Base-by-base conservation (phyloP, 2,329 filamentous ascomycete genomes). In the Rugonectria rugulosa region DNA sequence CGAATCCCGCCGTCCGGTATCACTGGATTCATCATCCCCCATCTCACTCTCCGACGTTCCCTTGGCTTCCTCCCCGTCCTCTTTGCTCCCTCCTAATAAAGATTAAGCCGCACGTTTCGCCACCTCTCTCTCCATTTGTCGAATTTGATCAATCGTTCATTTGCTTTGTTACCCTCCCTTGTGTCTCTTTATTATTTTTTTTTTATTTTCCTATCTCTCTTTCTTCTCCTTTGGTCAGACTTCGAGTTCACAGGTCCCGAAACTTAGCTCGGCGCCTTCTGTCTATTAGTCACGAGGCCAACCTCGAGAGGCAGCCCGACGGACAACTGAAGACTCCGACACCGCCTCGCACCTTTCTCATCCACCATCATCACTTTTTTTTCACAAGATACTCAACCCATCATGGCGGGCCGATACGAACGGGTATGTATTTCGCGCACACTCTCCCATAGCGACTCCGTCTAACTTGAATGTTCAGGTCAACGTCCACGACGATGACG, bases 401-500 rank as follows among this genome's bases (percentile, higher is more conserved):
- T 68, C 64, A 85, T 85, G 82, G 69, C 82, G 58, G 78, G 77
- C 62, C 75, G 80, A 44, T 88, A 88, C 70, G 83, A 85, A 69
- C 77, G 83, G 76, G 84, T 86, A 77, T 59, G 80, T 55, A 48
- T 45, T 50, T 36, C n/a, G 29, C 41, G 20, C 50, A 44, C 20
- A 26, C 36, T 42, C 31, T 29, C 15, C 5, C 15, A 6, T 3
- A 20, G 10, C 36, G 36, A 17, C 23, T n/a, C 24, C n/a, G 48
- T 21, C 56, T 66, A 36, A 56, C 47, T 23, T 26, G 7, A 70
- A 53, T 47, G 8, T 34, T 31, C 67, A 87, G 84, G 79, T 88
- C 46, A 83, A 84, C 67, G 80, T 78, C 68, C 82, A 81, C 60
- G 84, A 87, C 64, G 80, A 83, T 53, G 81, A 86, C 53, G 81